phyloP scores from a whole-genome alignment of 2,329 filamentous ascomycete genomes.

The Dactylellina sp. region DNA sequence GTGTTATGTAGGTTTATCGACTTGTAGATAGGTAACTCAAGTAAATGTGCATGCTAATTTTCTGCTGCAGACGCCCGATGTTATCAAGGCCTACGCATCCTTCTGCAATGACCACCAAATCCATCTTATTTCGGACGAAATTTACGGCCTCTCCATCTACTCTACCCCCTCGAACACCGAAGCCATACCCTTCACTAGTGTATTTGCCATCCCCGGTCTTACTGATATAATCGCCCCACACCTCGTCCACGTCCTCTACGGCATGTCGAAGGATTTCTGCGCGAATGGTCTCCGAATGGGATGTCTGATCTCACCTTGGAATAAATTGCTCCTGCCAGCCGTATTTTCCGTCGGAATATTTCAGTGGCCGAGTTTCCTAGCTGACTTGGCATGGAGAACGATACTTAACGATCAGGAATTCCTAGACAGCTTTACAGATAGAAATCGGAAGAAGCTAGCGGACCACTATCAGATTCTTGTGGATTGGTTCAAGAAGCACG shows the following conservation, averaged over 20 bases:
- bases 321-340: conserved; percentile 64
- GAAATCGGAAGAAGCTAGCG: conserved; percentile 65
- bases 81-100: conserved; percentile 63
- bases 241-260: conserved; percentile 69
- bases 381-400: conserved; percentile 65
- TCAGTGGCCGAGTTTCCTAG: conserved; percentile 66
- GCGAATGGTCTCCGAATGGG: conserved; percentile 70
- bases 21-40: conserved; percentile 1
- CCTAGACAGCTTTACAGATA: conserved; percentile 65
- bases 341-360: conserved; percentile 65
- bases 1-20: conserved; percentile 60
- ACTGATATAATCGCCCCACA: conserved; percentile 65
- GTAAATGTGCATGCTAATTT: background rate
- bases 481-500: conserved; percentile 63
- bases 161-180: conserved; percentile 63
- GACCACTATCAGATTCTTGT: conserved; percentile 64
- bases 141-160: conserved; percentile 71
- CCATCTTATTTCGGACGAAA: conserved; percentile 71
- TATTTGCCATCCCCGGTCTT: conserved; percentile 63
- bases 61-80: conserved; percentile 58
- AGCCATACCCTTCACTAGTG: conserved; percentile 65
- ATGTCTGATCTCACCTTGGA: conserved; percentile 67
- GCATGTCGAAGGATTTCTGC: conserved; percentile 69
- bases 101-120: conserved; percentile 68
- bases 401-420: conserved; percentile 66